Percentiles rank a stretch among this genome's conserved stretches.
Evolutionary conservation across 2,329 filamentous ascomycete genomes (phyloP).

Genomic region (Colletotrichum gloeosporioides): DNA sequence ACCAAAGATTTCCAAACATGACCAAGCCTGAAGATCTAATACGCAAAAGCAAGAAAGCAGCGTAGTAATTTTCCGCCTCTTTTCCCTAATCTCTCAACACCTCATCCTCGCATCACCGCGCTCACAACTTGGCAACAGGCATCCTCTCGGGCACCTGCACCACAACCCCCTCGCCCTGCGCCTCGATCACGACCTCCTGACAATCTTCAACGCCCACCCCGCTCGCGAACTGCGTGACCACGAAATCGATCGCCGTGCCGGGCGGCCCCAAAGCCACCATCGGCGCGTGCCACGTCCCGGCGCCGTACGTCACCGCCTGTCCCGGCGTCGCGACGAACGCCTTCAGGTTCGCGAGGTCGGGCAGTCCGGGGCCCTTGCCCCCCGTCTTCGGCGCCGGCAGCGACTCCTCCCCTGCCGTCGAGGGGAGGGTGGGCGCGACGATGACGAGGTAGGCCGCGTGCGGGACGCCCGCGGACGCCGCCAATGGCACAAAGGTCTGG

Average conservation of each 20-base stretch:
- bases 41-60: background rate
- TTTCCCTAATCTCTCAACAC: background rate
- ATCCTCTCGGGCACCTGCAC: slow-evolving; percentile 34
- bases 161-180: slow-evolving; percentile 39
- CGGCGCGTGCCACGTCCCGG: slow-evolving; percentile 94
- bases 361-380: slow-evolving; percentile 61
- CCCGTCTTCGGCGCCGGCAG: slow-evolving; percentile 42
- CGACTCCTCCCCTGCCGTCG: no score
- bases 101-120: background rate
- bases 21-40: background rate
- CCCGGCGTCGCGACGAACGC: slow-evolving; percentile 80
- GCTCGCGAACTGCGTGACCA: slow-evolving; percentile 89
- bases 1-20: background rate
- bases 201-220: slow-evolving; percentile 85
- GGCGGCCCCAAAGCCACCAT: slow-evolving; percentile 82
- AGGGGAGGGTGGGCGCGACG: slow-evolving; percentile 74
- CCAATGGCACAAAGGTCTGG: slow-evolving; percentile 88
- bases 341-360: slow-evolving; percentile 72
- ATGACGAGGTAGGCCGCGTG: slow-evolving; percentile 77
- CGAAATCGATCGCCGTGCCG: slow-evolving; percentile 74
- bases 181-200: slow-evolving; percentile 69
- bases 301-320: slow-evolving; percentile 90
- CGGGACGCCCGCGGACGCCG: slow-evolving; percentile 26
- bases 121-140: slow-evolving; percentile 17
- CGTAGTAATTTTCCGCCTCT: background rate